These are phyloP conservation scores for Arachnomyces sp. DNA, from an alignment of 2,329 filamentous ascomycete species.

Conservation along the genomic window DNA sequence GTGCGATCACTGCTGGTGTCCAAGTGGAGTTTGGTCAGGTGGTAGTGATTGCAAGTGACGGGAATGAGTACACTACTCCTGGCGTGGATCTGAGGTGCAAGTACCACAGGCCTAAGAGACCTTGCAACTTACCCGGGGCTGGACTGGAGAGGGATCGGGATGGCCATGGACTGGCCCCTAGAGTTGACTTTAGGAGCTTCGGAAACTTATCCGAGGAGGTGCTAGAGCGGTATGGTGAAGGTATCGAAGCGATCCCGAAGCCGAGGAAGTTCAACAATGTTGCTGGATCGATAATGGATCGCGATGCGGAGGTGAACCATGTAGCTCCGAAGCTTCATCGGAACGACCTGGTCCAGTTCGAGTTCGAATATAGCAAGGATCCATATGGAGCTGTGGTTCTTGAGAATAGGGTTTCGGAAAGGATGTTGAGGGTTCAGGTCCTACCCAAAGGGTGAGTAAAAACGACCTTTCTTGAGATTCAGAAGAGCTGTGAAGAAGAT, in stretches of 20 bases:
- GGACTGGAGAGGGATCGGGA: conserved; percentile 59
- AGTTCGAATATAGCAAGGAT: conserved; percentile 76
- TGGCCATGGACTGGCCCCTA: no score
- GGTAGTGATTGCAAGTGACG: conserved; percentile 80
- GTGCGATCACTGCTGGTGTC: conserved; percentile 83
- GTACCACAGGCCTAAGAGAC: conserved; percentile 82
- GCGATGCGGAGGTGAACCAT: no score
- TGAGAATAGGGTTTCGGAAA: conserved; percentile 70
- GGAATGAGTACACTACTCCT: conserved; percentile 83
- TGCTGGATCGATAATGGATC: no score
- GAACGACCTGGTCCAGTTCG: conserved; percentile 74
- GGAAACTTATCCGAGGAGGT: no score
- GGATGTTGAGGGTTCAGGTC: conserved; percentile 69
- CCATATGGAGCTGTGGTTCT: conserved; percentile 86
- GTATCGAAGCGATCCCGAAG: no score
- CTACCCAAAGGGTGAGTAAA: conserved; percentile 69
- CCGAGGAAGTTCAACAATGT: no score
- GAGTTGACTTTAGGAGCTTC: no score
- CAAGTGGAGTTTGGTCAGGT: conserved; percentile 82
- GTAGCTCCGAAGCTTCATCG: no score
- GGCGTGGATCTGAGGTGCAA: conserved; percentile 91
- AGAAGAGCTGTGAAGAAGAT: not conserved
- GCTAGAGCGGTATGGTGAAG: no score
- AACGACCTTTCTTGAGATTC: no score
- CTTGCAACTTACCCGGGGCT: conserved; percentile 33